Percentiles rank a stretch among this genome's conserved stretches.
These are phyloP conservation scores for Perilla frutescens DNA, from an alignment of 257 asterid species.

Conservation along the genomic window DNA sequence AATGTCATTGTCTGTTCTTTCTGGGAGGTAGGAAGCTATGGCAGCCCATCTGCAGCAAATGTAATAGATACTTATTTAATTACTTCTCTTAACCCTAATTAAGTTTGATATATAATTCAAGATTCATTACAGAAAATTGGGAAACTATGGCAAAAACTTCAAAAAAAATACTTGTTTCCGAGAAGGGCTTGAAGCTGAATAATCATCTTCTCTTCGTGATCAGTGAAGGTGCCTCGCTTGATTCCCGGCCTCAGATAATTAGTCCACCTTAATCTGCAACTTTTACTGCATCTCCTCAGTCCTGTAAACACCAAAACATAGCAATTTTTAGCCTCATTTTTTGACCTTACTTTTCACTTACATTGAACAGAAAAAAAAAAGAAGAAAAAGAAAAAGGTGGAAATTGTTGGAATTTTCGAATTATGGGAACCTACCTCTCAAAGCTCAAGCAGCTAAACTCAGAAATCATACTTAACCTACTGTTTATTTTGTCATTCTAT, in stretches of 20 bases:
- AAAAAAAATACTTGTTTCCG: slow-evolving; percentile 65
- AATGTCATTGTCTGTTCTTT: slow-evolving; percentile 85
- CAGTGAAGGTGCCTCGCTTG: slow-evolving; percentile 72
- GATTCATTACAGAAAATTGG: not conserved
- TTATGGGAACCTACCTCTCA: too few relatives aligned
- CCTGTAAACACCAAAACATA: slow-evolving; percentile 39
- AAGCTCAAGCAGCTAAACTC: not conserved
- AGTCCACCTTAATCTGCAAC: slow-evolving; percentile 88
- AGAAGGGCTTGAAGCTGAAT: slow-evolving; percentile 88
- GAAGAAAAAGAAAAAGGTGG: too few relatives aligned
- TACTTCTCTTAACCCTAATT: too few relatives aligned
- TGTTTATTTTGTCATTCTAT: not conserved
- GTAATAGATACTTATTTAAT: not conserved
- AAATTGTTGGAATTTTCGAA: too few relatives aligned
- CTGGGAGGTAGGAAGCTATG: slow-evolving; percentile 80
- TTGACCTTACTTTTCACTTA: not conserved
- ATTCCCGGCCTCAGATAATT: slow-evolving; percentile 86
- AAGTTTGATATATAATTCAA: too few relatives aligned
- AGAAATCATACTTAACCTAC: not conserved
- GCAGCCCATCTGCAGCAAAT: slow-evolving; percentile 78
- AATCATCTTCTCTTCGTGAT: slow-evolving; percentile 77
- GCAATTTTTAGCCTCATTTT: not conserved
- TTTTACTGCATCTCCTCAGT: slow-evolving; percentile 76
- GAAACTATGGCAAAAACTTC: too few relatives aligned
- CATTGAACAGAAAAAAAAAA: not conserved